Conservation (phyloP, 306 rosid species). For the Prunus kanzakura region DNA sequence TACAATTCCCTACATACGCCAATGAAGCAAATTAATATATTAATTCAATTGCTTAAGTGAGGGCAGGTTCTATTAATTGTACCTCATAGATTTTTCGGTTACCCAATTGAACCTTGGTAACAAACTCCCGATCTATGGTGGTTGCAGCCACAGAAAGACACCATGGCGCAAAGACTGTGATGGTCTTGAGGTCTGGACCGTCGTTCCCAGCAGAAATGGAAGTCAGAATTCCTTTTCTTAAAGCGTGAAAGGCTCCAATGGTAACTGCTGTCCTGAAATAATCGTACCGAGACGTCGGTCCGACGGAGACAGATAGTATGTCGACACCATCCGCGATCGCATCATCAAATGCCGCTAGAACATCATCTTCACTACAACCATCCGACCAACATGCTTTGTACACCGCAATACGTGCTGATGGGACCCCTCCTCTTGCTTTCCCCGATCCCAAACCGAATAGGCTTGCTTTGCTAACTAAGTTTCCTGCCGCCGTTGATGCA, state of each 20-base stretch:
- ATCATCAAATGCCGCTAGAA: slow-evolving; percentile 38
- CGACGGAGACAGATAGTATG: slow-evolving; percentile 36
- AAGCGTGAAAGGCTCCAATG: slow-evolving; percentile 61
- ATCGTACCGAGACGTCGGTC: background rate
- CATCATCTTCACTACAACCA: background rate
- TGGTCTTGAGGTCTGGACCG: slow-evolving; percentile 17
- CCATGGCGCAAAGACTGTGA: background rate
- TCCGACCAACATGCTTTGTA: slow-evolving; percentile 38
- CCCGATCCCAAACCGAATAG: slow-evolving; percentile 34
- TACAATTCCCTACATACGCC: too few relatives aligned
- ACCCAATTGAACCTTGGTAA: slow-evolving; percentile 8
- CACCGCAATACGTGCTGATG: slow-evolving; percentile 38
- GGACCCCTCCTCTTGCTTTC: slow-evolving; percentile 37
- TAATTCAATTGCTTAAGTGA: too few relatives aligned
- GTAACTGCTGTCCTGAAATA: slow-evolving; percentile 27
- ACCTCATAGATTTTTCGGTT: slow-evolving; percentile 15
- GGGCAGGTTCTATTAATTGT: background rate
- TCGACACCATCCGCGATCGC: slow-evolving; percentile 60
- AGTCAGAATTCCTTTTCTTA: slow-evolving; percentile 40
- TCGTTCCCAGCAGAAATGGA: slow-evolving; percentile 36
- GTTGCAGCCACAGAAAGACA: background rate
- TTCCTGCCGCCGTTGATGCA: slow-evolving; percentile 52
- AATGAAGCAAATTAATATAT: too few relatives aligned
- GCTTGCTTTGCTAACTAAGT: slow-evolving; percentile 24
- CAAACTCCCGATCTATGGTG: background rate